Evolutionary conservation across 768 basidiomycete species (phyloP), one percentile per base, ranked within the genome.

Genomic region (Suillus placidus): DNA sequence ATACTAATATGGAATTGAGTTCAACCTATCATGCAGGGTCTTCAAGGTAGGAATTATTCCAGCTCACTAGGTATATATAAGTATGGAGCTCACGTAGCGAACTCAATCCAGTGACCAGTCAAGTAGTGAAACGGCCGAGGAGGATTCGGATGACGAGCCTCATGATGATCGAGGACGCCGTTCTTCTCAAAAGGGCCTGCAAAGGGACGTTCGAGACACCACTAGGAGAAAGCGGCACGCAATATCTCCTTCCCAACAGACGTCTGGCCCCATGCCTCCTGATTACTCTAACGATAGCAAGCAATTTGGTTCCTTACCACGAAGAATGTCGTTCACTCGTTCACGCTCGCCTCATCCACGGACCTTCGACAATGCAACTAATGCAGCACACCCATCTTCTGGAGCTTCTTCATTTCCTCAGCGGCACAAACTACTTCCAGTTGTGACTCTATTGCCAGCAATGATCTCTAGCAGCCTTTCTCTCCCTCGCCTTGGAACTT

Each of bases 1-100:
- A 69, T 47, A 75, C 78, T 64, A 77, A 76, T 66, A 72, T 87
- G 69, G 92, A 88, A 69, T 87, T 92, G 88, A 94, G 91, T 72
- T 93, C 92, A 14, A 94, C 92, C 69, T 94, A 94, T 77, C 90
- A 93, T 65, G 93, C 89, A 35, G 93, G 93, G 54, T 92, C 92
- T 40, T 93, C 92, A 12, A 87, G 90, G 91, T 90, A 71, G 67
- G 85, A 18, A 30, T 42, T 66, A 23, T 62, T 58, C 10, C 8
- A 63, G 6, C 64, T 52, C 18, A n/a, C 6, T 1, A 56, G n/a
- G 37, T n/a, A 49, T 14, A 49, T n/a, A 26, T 26, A 26, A 26
- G 26, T 26, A 26, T 60, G 32, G 34, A 51, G 40, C 65, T 73
- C 66, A 86, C 52, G 16, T 37, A 30, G 51, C n/a, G 16, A 32